Conservation (phyloP, 2,329 filamentous ascomycete species). For the Aspergillus piperis region DNA sequence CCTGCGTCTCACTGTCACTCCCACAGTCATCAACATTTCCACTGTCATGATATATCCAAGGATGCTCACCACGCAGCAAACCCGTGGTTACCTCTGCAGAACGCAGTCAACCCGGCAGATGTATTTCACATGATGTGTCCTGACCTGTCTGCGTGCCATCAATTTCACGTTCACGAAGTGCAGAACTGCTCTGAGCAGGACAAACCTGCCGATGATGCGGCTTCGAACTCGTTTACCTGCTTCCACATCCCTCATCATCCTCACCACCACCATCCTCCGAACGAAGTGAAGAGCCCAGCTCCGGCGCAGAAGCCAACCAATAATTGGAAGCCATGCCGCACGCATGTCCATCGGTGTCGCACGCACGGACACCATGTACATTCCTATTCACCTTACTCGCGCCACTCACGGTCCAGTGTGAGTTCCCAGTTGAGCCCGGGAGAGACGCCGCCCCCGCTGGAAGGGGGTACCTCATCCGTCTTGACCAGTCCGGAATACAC, state of each 20-base stretch:
- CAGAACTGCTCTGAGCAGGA: constrained; percentile 18
- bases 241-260: constrained; percentile 35
- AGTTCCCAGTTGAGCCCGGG: constrained; percentile 42
- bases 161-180: constrained; percentile 27
- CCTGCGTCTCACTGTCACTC: constrained; percentile 27
- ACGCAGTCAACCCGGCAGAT: constrained; percentile 37
- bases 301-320: neutral
- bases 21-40: constrained; percentile 31
- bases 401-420: constrained; percentile 39
- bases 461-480: constrained; percentile 36
- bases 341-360: constrained; percentile 36
- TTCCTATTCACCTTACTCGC: constrained; percentile 38
- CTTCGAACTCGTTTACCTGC: constrained; percentile 30
- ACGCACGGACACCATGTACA: constrained; percentile 37
- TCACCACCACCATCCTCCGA: constrained; percentile 30
- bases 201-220: constrained; percentile 26
- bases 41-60: constrained; percentile 33
- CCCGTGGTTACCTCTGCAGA: constrained; percentile 28
- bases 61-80: constrained; percentile 24
- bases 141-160: constrained; percentile 31
- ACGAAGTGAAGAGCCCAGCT: neutral
- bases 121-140: constrained; percentile 41
- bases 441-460: constrained; percentile 40
- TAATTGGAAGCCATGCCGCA: constrained; percentile 30
- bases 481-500: constrained; percentile 41